phyloP scores from a whole-genome alignment of 139 green algal genomes.

The Yamagishiella unicocca region DNA sequence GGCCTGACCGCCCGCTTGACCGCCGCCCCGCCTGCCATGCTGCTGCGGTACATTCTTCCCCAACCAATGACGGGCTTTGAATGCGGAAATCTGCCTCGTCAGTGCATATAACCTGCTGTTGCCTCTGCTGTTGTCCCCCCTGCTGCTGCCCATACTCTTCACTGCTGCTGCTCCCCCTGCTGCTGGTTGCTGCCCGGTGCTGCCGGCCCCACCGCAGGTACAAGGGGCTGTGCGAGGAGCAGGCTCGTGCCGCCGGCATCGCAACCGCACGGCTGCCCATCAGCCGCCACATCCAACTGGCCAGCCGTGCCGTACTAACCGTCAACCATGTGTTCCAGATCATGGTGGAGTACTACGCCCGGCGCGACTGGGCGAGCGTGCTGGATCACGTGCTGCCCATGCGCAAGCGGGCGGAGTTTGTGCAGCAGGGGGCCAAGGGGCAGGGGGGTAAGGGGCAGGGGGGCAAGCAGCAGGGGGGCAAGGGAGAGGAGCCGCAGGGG shows the following conservation, averaged over 20 bases:
- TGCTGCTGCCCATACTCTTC: too few relatives aligned
- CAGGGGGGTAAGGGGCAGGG: neutral
- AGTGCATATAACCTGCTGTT: too few relatives aligned
- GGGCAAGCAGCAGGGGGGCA: neutral
- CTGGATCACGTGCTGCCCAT: slow-evolving; percentile 59
- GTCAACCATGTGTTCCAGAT: slow-evolving; percentile 92
- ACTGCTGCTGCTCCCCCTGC: too few relatives aligned
- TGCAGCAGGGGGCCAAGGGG: slow-evolving; percentile 3
- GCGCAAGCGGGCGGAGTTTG: slow-evolving; percentile 53
- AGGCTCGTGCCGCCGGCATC: slow-evolving; percentile 75
- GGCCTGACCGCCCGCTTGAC: too few relatives aligned
- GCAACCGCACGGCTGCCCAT: slow-evolving; percentile 86
- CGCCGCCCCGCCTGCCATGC: too few relatives aligned
- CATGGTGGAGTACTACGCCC: slow-evolving; percentile 45
- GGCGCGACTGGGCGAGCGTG: slow-evolving; percentile 53
- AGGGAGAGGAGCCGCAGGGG: neutral
- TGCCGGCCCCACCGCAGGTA: slow-evolving; percentile 16
- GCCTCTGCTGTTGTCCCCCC: too few relatives aligned
- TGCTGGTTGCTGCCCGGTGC: neutral
- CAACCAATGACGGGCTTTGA: too few relatives aligned
- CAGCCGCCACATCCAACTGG: slow-evolving; percentile 71
- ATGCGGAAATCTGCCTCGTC: too few relatives aligned
- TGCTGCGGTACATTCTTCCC: too few relatives aligned
- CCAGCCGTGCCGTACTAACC: slow-evolving; percentile 73
- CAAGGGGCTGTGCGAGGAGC: slow-evolving; percentile 68